A percentile compares a stretch with the other conserved stretches of the same genome.
phyloP scores from a whole-genome alignment of 164 flowering plant species.

The Magnolia sinica region DNA sequence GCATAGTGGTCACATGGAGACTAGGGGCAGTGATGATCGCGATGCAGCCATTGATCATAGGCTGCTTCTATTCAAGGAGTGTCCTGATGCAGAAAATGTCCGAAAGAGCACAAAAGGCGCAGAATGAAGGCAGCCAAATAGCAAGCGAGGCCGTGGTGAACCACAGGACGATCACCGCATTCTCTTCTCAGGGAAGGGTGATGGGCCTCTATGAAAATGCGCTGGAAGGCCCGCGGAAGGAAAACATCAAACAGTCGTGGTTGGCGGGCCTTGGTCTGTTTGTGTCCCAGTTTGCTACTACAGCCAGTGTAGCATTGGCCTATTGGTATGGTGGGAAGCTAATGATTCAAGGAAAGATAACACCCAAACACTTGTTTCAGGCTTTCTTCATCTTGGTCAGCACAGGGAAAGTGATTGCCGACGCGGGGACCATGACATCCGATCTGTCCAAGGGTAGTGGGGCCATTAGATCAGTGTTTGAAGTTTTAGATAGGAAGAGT shows the following conservation, averaged over 20 bases:
- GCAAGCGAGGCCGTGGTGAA: constrained; percentile 30
- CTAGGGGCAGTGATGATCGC: constrained; percentile 43
- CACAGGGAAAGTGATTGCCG: constrained; percentile 29
- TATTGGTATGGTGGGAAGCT: constrained; percentile 33
- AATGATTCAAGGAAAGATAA: constrained; percentile 6
- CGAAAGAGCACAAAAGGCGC: constrained; percentile 23
- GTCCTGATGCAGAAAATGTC: constrained; percentile 44
- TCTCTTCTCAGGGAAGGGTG: constrained; percentile 19
- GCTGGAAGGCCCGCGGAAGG: constrained; percentile 13
- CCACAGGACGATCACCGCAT: constrained; percentile 23
- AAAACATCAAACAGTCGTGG: constrained; percentile 24
- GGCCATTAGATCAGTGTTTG: constrained; percentile 24
- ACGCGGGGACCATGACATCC: constrained; percentile 31
- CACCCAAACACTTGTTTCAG: constrained; percentile 20
- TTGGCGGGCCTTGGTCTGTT: constrained; percentile 25
- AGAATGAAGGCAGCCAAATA: constrained; percentile 19
- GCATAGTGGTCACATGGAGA: constrained; percentile 38
- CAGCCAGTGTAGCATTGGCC: constrained; percentile 14
- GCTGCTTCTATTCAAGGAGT: constrained; percentile 33
- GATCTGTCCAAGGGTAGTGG: constrained; percentile 28
- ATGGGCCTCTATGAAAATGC: constrained; percentile 18
- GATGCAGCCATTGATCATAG: constrained; percentile 41
- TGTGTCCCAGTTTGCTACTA: constrained; percentile 20
- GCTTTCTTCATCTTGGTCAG: constrained; percentile 27
- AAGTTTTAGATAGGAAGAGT: constrained; percentile 20